phyloP scores from a whole-genome alignment of 257 asterid species.

The Lycium barbarum region DNA sequence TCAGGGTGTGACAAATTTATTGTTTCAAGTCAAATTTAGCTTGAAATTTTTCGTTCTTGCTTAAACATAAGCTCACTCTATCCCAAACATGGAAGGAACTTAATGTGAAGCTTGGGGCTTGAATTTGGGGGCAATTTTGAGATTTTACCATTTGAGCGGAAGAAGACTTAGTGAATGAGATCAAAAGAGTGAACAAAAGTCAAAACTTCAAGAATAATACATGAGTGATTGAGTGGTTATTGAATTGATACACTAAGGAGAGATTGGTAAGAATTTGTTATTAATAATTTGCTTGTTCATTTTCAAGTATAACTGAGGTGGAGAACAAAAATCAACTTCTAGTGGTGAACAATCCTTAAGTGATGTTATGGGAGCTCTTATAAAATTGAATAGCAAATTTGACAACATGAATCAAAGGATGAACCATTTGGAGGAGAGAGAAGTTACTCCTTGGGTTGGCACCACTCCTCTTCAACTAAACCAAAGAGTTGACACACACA shows the following conservation, averaged over 20 bases:
- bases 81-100: not conserved
- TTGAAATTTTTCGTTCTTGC: not conserved
- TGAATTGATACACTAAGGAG: not conserved
- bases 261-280: not conserved
- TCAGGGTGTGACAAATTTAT: no score
- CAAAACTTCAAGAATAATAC: not conserved
- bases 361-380: not conserved
- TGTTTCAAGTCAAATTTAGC: not conserved
- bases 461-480: not conserved
- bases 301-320: not conserved
- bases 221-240: not conserved
- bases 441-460: not conserved
- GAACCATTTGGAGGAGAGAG: not conserved
- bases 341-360: not conserved
- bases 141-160: not conserved
- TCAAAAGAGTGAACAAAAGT: no score
- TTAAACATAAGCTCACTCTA: not conserved
- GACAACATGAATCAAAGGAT: not conserved
- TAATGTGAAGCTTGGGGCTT: not conserved
- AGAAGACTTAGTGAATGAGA: no score
- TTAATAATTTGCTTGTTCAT: no score
- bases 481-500: not conserved
- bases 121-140: not conserved
- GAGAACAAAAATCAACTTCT: not conserved
- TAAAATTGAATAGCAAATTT: not conserved